These are phyloP conservation scores for Coemansia sp. DNA, from an alignment of 192 early-diverging fungal species.

Conservation along the genomic window DNA sequence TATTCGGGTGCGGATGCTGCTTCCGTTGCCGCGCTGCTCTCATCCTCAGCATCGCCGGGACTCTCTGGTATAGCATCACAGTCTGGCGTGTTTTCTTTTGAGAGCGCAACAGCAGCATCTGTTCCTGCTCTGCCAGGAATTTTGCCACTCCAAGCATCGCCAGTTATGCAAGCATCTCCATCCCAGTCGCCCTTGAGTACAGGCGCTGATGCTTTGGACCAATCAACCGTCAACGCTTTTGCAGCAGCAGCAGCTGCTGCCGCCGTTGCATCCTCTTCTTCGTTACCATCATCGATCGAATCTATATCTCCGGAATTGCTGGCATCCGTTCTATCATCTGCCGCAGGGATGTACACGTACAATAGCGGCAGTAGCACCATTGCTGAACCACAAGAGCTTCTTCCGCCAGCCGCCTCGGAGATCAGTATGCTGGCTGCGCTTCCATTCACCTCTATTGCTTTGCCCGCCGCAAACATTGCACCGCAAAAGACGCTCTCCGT, in stretches of 20 bases:
- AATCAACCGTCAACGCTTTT: conserved; percentile 6
- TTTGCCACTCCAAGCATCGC: background rate
- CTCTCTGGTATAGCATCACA: background rate
- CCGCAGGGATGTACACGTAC: conserved; percentile 1
- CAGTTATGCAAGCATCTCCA: background rate
- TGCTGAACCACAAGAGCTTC: background rate
- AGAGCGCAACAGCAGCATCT: background rate
- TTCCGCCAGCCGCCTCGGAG: conserved; percentile 16
- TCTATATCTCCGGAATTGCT: conserved; percentile 27
- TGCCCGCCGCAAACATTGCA: conserved; percentile 27
- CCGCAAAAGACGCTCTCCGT: conserved; percentile 43
- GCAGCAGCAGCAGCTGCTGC: conserved; percentile 10
- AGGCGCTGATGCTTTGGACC: background rate
- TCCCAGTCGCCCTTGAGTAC: conserved; percentile 1
- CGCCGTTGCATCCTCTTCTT: background rate
- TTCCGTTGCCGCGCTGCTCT: background rate
- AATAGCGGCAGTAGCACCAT: background rate
- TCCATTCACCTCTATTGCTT: conserved; percentile 15
- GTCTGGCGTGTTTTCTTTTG: background rate
- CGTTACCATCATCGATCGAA: background rate
- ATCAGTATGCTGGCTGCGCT: conserved; percentile 31
- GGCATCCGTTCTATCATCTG: conserved; percentile 20
- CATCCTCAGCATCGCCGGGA: background rate
- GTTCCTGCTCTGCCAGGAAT: background rate
- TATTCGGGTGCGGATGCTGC: background rate